A percentile compares a stretch with the other conserved stretches of the same genome.
phyloP scores from a whole-genome alignment of 305 asterid species.

The Petunia hybrid region DNA sequence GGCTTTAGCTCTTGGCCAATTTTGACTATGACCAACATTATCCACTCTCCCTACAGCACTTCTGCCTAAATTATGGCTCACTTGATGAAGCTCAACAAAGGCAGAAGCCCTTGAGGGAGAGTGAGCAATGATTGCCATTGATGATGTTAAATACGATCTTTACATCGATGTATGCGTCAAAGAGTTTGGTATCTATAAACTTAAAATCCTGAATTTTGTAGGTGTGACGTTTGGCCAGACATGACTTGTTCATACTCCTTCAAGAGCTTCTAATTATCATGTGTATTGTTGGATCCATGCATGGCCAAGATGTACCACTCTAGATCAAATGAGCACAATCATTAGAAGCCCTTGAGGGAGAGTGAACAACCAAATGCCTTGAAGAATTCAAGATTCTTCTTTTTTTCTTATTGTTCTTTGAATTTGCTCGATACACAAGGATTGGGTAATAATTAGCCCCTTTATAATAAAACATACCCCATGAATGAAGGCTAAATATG shows the following conservation, averaged over 20 bases:
- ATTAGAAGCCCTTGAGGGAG: conserved; percentile 61
- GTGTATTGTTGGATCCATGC: neutral
- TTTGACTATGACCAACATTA: conserved; percentile 32
- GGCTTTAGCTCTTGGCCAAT: too few relatives aligned
- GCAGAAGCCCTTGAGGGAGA: conserved; percentile 40
- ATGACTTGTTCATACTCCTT: conserved; percentile 40
- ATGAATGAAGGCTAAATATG: neutral
- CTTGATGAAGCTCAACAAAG: neutral
- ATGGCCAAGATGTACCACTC: conserved; percentile 29
- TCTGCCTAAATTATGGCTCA: conserved; percentile 4
- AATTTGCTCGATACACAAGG: conserved; percentile 30
- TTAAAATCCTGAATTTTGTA: neutral
- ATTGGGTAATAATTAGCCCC: conserved; percentile 34
- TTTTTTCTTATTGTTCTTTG: neutral
- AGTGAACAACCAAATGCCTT: conserved; percentile 45
- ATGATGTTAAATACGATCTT: neutral
- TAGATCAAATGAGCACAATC: neutral
- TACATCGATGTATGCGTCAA: neutral
- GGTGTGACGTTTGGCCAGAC: conserved; percentile 30
- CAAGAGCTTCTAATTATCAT: conserved; percentile 38
- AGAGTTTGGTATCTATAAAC: neutral
- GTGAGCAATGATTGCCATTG: conserved; percentile 35
- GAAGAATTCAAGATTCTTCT: conserved; percentile 21
- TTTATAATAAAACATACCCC: conserved; percentile 34
- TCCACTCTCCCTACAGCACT: conserved; percentile 32